phyloP scores from a whole-genome alignment of 2,329 filamentous ascomycete species.

The Apiospora sp. region DNA sequence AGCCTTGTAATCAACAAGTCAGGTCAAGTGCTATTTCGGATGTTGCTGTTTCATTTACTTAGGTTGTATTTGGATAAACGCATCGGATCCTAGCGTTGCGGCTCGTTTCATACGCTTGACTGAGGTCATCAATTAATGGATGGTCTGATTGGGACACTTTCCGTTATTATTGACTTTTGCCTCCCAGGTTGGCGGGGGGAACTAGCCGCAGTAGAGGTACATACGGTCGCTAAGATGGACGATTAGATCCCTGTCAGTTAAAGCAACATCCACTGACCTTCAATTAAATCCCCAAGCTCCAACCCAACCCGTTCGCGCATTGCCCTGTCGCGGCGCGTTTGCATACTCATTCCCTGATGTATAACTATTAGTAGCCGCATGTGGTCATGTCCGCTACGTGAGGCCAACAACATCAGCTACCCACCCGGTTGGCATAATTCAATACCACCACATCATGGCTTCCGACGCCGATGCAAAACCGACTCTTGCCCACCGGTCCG shows the following conservation, averaged over 20 bases:
- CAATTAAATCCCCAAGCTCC: conserved; percentile 19
- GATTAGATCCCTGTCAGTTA: background rate
- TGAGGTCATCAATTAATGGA: conserved; percentile 9
- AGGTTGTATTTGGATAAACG: too few relatives aligned
- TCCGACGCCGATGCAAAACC: conserved; percentile 46
- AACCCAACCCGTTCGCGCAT: background rate
- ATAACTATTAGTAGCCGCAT: background rate
- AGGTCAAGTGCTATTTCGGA: background rate
- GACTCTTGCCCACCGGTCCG: conserved; percentile 63
- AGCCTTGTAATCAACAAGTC: background rate
- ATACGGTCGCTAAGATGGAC: background rate
- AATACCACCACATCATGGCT: conserved; percentile 43
- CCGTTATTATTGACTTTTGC: background rate
- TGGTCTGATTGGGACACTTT: background rate
- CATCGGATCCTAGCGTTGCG: background rate
- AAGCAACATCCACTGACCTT: background rate
- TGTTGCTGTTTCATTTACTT: background rate
- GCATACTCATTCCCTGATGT: background rate
- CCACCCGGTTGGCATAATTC: background rate
- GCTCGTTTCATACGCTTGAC: background rate
- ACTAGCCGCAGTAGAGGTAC: background rate
- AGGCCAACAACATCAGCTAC: conserved; percentile 17
- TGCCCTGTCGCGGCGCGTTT: conserved; percentile 13
- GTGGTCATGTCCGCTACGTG: background rate
- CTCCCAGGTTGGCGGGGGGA: background rate